Base-by-base conservation (phyloP, 257 asterid genomes). In the Solanum peruvianum region DNA sequence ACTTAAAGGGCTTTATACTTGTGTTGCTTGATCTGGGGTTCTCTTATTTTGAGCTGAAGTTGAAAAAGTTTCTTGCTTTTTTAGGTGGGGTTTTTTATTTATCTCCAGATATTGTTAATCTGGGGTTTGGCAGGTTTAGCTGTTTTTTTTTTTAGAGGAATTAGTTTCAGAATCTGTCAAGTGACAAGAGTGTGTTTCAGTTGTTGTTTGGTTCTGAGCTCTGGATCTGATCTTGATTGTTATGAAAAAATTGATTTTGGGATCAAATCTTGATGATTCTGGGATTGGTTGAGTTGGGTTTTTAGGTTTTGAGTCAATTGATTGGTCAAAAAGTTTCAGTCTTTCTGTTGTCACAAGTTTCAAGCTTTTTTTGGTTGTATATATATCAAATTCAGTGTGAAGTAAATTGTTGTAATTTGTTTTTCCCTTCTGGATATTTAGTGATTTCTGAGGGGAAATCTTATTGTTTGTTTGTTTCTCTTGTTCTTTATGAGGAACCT, bases 201-300 rank as follows among this genome's bases (percentile, higher is more conserved):
- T 76, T 62, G 89, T 73, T 37, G 44, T 86, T 60, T 86, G 85
- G 81, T 62, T 89, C 42, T 86, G 47, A 88, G 82, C 87, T 92
- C 90, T 93, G 94, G 97, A 91, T 94, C 95, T 93, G 89, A 91
- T 87, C 88, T 87, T 88, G 42, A 45, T 66, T 89, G 88, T 92
- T 91, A 90, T 90, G 92, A 90, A 92, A 92, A 88, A 83, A 7
- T 91, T 88, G 82, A 88, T 87, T 89, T 92, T 93, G 93, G 93
- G 86, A 83, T 80, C 89, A 47, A 90, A 67, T 90, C 91, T 94
- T 88, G 91, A 91, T 84, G 96, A 93, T 92, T 95, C 96, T 86
- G 96, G 97, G 90, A 91, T 93, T 75, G 95, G 95, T 90, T 94
- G 92, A 96, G 88, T 84, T 87, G 85, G 76, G 75, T 86, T 89